phyloP scores from a whole-genome alignment of 2,329 filamentous ascomycete genomes.

The Colletotrichum tabaci region DNA sequence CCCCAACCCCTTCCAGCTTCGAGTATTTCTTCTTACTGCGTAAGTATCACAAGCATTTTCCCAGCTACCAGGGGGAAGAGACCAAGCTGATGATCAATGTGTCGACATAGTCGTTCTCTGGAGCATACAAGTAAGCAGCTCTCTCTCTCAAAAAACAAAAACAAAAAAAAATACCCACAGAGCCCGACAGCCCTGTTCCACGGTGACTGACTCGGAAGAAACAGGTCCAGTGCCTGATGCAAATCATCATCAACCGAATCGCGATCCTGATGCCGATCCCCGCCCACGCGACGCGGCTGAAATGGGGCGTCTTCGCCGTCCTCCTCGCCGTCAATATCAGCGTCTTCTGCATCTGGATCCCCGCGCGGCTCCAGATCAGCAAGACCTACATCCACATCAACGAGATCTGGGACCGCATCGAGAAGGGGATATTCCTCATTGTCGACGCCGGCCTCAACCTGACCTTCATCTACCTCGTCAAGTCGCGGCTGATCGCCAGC shows the following conservation, averaged over 20 bases:
- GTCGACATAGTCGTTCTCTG: slow-evolving; percentile 20
- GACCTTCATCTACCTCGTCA: slow-evolving; percentile 62
- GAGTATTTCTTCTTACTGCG: slow-evolving; percentile 39
- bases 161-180: not conserved
- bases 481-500: slow-evolving; percentile 60
- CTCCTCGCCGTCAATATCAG: slow-evolving; percentile 63
- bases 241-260: slow-evolving; percentile 68
- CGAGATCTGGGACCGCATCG: slow-evolving; percentile 63
- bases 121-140: slow-evolving; percentile 22
- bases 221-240: slow-evolving; percentile 61
- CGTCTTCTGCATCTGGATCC: slow-evolving; percentile 67
- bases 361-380: slow-evolving; percentile 59
- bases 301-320: slow-evolving; percentile 59
- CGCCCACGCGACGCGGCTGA: slow-evolving; percentile 54
- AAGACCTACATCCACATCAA: slow-evolving; percentile 59
- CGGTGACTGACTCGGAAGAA: not conserved
- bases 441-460: slow-evolving; percentile 63
- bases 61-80: too few relatives aligned
- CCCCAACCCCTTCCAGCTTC: not conserved
- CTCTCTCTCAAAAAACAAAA: too few relatives aligned
- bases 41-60: not conserved
- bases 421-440: slow-evolving; percentile 63
- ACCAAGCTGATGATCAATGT: not conserved
- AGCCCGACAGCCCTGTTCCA: too few relatives aligned
- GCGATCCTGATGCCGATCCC: slow-evolving; percentile 59